Percentiles rank a stretch among this genome's conserved stretches.
These are phyloP conservation scores for Elsinoe australis DNA, from an alignment of 2,329 filamentous ascomycete species.

Conservation along the genomic window DNA sequence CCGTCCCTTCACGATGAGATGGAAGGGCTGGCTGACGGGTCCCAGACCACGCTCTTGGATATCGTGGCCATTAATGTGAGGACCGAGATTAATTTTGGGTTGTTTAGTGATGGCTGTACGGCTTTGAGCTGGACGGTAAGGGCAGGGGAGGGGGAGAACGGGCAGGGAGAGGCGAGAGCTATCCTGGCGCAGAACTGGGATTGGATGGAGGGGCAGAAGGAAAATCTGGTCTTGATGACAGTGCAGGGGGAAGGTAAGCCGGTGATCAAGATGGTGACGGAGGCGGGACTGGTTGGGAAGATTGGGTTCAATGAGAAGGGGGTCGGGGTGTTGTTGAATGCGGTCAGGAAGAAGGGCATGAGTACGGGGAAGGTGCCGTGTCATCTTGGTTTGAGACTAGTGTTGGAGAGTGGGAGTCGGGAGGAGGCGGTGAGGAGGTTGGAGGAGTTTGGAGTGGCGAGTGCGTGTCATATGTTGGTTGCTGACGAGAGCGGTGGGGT, in stretches of 20 bases:
- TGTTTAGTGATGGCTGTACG: slow-evolving; percentile 53
- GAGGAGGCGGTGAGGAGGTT: slow-evolving; percentile 41
- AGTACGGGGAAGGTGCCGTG: slow-evolving; percentile 47
- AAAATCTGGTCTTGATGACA: slow-evolving; percentile 44
- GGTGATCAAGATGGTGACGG: slow-evolving; percentile 49
- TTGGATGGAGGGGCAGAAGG: slow-evolving; percentile 46
- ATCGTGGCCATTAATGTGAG: slow-evolving; percentile 53
- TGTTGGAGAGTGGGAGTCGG: slow-evolving; percentile 46
- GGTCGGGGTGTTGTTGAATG: slow-evolving; percentile 55
- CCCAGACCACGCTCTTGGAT: slow-evolving; percentile 40
- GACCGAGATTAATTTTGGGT: slow-evolving; percentile 51
- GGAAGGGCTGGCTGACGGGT: slow-evolving; percentile 47
- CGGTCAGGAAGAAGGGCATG: slow-evolving; percentile 51
- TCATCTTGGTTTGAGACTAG: slow-evolving; percentile 52
- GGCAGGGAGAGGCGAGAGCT: slow-evolving; percentile 21
- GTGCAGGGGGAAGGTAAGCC: slow-evolving; percentile 41
- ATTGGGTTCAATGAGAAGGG: slow-evolving; percentile 55
- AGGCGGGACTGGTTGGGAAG: slow-evolving; percentile 57
- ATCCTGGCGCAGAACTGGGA: slow-evolving; percentile 55
- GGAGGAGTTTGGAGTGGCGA: slow-evolving; percentile 43
- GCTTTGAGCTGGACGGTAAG: slow-evolving; percentile 43
- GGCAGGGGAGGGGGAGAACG: no score
- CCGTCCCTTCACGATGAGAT: slow-evolving; percentile 41
- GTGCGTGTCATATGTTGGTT: slow-evolving; percentile 48
- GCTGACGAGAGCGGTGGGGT: slow-evolving; percentile 41